Evolutionary conservation across 2,329 filamentous ascomycete genomes (phyloP).

Genomic region (Stemphylium vesicarium): DNA sequence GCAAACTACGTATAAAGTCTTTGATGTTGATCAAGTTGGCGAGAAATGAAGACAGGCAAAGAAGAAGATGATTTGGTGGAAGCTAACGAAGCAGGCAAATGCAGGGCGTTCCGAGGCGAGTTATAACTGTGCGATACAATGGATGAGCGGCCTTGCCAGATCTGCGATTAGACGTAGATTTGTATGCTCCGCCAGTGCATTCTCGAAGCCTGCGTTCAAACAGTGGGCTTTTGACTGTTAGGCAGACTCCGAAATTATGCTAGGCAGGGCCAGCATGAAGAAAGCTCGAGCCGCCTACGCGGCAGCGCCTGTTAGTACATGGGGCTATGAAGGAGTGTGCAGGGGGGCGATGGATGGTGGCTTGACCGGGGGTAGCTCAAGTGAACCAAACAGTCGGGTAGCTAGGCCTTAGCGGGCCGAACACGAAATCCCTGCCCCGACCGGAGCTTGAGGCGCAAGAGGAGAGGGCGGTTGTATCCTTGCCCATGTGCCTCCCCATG

Average conservation of each 20-base stretch:
- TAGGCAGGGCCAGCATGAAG: conserved; percentile 34
- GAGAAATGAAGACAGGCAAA: conserved; percentile 10
- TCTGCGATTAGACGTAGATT: conserved; percentile 30
- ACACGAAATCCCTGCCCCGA: conserved; percentile 32
- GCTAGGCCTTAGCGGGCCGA: conserved; percentile 42
- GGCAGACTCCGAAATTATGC: conserved; percentile 48
- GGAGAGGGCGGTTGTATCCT: conserved; percentile 27
- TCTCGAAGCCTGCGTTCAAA: conserved; percentile 34
- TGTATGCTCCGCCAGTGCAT: conserved; percentile 45
- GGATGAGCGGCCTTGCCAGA: conserved; percentile 29
- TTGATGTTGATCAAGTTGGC: conserved; percentile 2
- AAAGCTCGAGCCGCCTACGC: conserved; percentile 41
- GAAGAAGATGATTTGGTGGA: conserved; percentile 12
- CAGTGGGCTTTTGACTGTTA: conserved; percentile 42
- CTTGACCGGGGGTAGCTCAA: conserved; percentile 26
- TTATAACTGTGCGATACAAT: conserved; percentile 40
- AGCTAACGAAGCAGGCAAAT: conserved; percentile 23
- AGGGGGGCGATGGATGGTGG: conserved; percentile 21
- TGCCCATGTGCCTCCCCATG: conserved; percentile 20
- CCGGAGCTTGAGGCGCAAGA: conserved; percentile 39
- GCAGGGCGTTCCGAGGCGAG: conserved; percentile 35
- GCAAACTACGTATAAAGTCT: conserved; percentile 13
- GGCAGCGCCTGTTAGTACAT: conserved; percentile 48
- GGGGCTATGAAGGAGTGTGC: conserved; percentile 30
- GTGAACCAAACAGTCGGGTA: conserved; percentile 40